Evolutionary conservation across 2,329 filamentous ascomycete genomes (phyloP).

Genomic region (Fusarium haematococcum): DNA sequence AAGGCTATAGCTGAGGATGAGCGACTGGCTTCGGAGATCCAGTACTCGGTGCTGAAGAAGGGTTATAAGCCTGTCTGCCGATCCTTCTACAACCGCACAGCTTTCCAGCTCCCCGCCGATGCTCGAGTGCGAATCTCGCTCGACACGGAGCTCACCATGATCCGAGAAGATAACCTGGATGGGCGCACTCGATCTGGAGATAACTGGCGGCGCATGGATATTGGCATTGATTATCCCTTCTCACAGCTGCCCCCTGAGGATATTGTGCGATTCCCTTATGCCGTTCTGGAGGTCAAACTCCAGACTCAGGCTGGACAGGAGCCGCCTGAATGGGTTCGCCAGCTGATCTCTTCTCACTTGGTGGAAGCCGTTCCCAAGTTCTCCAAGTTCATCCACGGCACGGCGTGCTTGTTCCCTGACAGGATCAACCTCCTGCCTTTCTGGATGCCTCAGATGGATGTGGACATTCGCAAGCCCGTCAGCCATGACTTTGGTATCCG

Average conservation of each 20-base stretch:
- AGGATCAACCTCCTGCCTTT: slow-evolving; percentile 92
- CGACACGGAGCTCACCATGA: slow-evolving; percentile 95
- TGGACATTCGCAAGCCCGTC: slow-evolving; percentile 94
- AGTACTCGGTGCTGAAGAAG: slow-evolving; percentile 91
- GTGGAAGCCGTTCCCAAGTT: slow-evolving; percentile 99
- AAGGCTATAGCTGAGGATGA: slow-evolving; percentile 93
- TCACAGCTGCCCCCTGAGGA: slow-evolving; percentile 87
- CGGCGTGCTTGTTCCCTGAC: slow-evolving; percentile 85
- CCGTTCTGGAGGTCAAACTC: slow-evolving; percentile 95
- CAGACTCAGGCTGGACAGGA: slow-evolving; percentile 97
- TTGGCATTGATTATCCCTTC: slow-evolving; percentile 96
- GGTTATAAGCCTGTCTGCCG: slow-evolving; percentile 90
- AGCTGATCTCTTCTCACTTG: slow-evolving; percentile 91
- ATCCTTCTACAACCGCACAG: slow-evolving; percentile 98
- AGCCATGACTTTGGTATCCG: slow-evolving; percentile 93
- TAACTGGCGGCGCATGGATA: slow-evolving; percentile 98
- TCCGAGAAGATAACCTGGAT: slow-evolving; percentile 94
- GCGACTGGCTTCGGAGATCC: slow-evolving; percentile 88
- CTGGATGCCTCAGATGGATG: slow-evolving; percentile 98
- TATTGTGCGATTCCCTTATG: slow-evolving; percentile 93
- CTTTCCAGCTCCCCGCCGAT: slow-evolving; percentile 96
- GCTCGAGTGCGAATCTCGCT: slow-evolving; percentile 96
- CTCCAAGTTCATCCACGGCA: slow-evolving; percentile 98
- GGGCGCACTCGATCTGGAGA: slow-evolving; percentile 80
- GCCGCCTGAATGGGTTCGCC: slow-evolving; percentile 95